Conservation (phyloP, 1,139 yeast genomes). For the Pichia sp. region DNA sequence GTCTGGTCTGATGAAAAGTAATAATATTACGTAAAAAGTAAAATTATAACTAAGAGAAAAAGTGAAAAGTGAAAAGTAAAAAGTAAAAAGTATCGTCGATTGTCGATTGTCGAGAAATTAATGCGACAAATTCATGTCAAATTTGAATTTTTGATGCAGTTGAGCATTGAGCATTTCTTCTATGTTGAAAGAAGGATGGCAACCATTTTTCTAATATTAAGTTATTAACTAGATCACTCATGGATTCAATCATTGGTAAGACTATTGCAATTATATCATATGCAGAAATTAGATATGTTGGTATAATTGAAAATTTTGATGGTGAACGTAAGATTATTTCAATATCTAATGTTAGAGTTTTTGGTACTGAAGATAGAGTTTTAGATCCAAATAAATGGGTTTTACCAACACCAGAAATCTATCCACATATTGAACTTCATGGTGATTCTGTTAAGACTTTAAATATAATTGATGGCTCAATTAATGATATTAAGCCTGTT, state of each 20-base stretch:
- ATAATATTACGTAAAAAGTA: too few species aligned
- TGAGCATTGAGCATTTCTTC: too few species aligned
- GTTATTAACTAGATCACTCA: background rate
- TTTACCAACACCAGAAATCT: constrained; percentile 65
- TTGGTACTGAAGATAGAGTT: constrained; percentile 91
- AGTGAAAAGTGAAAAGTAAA: too few species aligned
- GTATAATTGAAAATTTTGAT: constrained; percentile 77
- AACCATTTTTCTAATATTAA: too few species aligned
- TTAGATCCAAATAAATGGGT: constrained; percentile 69
- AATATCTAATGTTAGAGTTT: constrained; percentile 70
- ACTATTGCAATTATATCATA: constrained; percentile 84
- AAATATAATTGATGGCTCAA: constrained; percentile 67
- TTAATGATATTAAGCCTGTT: constrained; percentile 45
- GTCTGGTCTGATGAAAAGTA: too few species aligned
- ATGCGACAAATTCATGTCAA: too few species aligned
- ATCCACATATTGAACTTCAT: constrained; percentile 76
- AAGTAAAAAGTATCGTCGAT: too few species aligned
- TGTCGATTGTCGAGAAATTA: too few species aligned
- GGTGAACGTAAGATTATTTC: constrained; percentile 92
- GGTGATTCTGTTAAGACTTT: constrained; percentile 92
- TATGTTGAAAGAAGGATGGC: too few species aligned
- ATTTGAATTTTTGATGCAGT: too few species aligned
- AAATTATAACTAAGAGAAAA: too few species aligned
- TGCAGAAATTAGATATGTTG: constrained; percentile 85
- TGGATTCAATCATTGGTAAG: constrained; percentile 48